Evolutionary conservation across 441 rosid species (phyloP), one percentile per base, ranked within the genome.

Genomic region (Syzygium syzygioides): DNA sequence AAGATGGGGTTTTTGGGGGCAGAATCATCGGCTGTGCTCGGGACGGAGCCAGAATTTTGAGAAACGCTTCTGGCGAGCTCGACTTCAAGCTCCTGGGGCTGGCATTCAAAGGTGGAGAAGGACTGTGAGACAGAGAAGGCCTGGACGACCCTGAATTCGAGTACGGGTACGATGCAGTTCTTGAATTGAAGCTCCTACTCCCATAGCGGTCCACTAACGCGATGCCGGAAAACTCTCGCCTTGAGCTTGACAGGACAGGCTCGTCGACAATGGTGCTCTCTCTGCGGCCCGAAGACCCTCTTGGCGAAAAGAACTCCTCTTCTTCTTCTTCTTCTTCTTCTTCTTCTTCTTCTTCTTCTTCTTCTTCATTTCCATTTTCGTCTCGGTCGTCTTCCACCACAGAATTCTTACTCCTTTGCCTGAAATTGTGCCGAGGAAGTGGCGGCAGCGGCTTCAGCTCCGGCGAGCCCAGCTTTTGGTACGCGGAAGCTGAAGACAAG

Each of bases 381-480:
- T 88, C 68, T 68, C 56, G 55, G 41, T 37, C 64, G 28, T 66
- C n/a, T 79, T 86, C 45, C 64, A 80, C 89, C 90, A 91, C 92
- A 34, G 93, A 93, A 80, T 94, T 96, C 57, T 90, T 89, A 88
- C 90, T 89, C 86, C 50, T 91, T 19, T 91, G 95, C 86, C 91
- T 88, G 83, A 87, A 84, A 52, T 91, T 93, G 85, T 91, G 79
- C 85, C 93, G 93, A 4, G 97, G 99, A 88, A 96, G 92, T 18
- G 98, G 97, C 28, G 99, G 97, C 60, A 97, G 91, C 12, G 97
- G 99, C 68, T 91, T 95, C 45, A 96, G 94, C 94, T 96, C 98
- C 7, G 98, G 98, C 3, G 99, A 96, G 57, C 96, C 97, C 14
- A 94, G 91, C 84, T 94, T 95, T 52, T 87, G 93, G 89, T 94